Evolutionary conservation across 208 protist species (phyloP).

Genomic region (Acanthamoeba divionensis): DNA sequence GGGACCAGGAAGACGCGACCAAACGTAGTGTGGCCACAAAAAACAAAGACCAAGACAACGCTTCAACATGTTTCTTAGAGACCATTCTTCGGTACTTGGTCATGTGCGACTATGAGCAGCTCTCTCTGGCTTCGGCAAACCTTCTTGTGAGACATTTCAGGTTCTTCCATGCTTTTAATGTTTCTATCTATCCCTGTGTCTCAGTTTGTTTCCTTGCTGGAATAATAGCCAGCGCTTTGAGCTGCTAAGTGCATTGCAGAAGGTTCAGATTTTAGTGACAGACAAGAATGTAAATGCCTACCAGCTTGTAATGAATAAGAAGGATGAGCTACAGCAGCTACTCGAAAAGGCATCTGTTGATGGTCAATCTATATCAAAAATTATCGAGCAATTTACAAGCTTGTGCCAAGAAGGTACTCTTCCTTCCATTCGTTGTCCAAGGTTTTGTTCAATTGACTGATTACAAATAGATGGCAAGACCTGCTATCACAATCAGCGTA

Average conservation of each 20-base stretch:
- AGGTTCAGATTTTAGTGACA: slow-evolving; percentile 18
- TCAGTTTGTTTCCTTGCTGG: no score
- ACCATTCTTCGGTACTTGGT: neutral
- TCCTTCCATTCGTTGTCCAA: no score
- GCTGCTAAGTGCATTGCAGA: neutral
- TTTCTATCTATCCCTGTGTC: no score
- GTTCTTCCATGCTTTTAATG: neutral
- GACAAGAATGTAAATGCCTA: slow-evolving; percentile 27
- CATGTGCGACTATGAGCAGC: slow-evolving; percentile 3
- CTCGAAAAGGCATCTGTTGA: neutral
- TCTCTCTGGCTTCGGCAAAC: neutral
- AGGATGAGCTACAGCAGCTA: neutral
- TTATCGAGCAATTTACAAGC: neutral
- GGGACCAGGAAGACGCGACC: no score
- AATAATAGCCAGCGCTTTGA: slow-evolving; percentile 13
- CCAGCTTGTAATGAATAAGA: neutral
- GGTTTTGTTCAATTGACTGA: no score
- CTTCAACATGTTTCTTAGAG: no score
- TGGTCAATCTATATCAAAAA: neutral
- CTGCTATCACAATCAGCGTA: slow-evolving; percentile 48
- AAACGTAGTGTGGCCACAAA: no score
- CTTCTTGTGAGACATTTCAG: slow-evolving; percentile 40
- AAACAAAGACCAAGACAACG: no score
- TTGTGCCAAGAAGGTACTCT: neutral
- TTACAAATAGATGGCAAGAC: no score